These are phyloP conservation scores for Paracamarosporium sp. DNA, from an alignment of 2,329 filamentous ascomycete genomes.

Conservation along the genomic window DNA sequence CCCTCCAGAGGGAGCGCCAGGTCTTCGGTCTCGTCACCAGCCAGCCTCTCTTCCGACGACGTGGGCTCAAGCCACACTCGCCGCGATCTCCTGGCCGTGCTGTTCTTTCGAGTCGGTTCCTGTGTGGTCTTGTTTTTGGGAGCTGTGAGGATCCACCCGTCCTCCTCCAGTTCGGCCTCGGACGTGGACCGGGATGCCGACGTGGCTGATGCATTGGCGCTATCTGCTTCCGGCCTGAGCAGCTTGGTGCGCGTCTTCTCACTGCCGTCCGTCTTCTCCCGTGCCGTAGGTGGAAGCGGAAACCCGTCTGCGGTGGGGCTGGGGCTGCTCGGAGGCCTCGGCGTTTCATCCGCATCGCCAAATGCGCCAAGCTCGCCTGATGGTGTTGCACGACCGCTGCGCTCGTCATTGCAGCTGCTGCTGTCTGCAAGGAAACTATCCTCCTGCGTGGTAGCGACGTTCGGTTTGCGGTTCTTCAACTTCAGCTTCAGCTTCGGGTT, in stretches of 20 bases:
- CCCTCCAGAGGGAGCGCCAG: conserved; percentile 50
- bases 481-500: conserved; percentile 51
- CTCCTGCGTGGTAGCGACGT: conserved; percentile 38
- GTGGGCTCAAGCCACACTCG: conserved; percentile 51
- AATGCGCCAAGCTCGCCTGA: conserved; percentile 26
- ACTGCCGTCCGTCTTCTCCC: conserved; percentile 28
- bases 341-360: conserved; percentile 34
- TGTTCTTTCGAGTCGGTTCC: conserved; percentile 17
- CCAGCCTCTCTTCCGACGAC: conserved; percentile 42
- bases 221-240: conserved; percentile 26
- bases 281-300: conserved; percentile 12
- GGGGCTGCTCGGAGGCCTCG: conserved; percentile 38
- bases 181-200: conserved; percentile 37
- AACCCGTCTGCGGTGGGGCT: conserved; percentile 38
- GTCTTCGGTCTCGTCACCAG: conserved; percentile 28
- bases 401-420: conserved; percentile 59
- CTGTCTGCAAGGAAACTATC: conserved; percentile 61
- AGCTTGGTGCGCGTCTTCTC: conserved; percentile 32
- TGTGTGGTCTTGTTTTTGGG: conserved; percentile 31
- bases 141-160: conserved; percentile 45
- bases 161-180: conserved; percentile 41
- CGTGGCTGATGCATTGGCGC: conserved; percentile 16
- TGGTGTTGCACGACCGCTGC: conserved; percentile 43
- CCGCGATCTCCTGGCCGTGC: conserved; percentile 30
- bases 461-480: conserved; percentile 42